Evolutionary conservation across 176 grass and related monocot genomes (phyloP).

Genomic region (Carex pumila): DNA sequence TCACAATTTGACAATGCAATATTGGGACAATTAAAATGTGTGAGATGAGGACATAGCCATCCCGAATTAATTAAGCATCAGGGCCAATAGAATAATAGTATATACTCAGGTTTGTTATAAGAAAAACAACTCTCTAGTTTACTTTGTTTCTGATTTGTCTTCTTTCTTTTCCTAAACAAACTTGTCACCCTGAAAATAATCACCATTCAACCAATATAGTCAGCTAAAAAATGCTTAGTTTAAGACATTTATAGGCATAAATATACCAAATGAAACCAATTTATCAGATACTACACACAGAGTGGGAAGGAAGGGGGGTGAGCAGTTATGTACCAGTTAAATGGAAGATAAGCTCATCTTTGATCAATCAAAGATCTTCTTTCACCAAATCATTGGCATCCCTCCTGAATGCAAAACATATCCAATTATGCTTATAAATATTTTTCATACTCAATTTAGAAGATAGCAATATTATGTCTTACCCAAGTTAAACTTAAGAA

Average conservation of each 20-base stretch:
- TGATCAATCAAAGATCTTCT: background rate
- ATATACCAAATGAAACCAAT: background rate
- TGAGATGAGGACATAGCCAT: background rate
- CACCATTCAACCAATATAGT: background rate
- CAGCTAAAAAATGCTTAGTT: background rate
- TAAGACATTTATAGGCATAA: background rate
- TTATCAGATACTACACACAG: background rate
- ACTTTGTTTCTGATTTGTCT: background rate
- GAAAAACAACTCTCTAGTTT: background rate
- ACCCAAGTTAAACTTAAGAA: constrained; percentile 16
- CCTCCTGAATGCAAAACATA: constrained; percentile 5
- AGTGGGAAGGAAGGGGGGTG: background rate
- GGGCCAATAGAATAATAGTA: background rate
- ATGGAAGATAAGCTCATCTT: background rate
- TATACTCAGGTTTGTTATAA: background rate
- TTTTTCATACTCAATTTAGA: background rate
- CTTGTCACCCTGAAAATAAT: constrained; percentile 8
- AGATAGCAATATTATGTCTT: background rate
- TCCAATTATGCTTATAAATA: constrained; percentile 4
- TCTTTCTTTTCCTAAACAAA: background rate
- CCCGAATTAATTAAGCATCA: background rate
- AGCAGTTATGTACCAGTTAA: background rate
- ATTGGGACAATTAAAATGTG: background rate
- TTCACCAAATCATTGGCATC: constrained; percentile 1
- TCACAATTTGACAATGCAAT: background rate